Conservation (phyloP, 768 basidiomycete genomes). For the Sistotremastrum suecicum region DNA sequence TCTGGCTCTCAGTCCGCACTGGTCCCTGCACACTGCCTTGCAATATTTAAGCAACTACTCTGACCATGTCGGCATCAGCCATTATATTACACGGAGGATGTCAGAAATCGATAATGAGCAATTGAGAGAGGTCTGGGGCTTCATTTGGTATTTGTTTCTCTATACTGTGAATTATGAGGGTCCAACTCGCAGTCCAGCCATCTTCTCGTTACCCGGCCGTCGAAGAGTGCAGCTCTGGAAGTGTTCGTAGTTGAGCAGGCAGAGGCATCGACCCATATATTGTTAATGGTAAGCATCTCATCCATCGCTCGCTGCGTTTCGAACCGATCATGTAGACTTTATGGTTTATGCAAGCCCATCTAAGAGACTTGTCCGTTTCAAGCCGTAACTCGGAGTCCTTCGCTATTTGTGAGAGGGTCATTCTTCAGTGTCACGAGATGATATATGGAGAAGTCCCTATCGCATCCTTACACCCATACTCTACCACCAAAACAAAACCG, state of each 20-base stretch:
- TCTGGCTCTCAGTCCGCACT: constrained; percentile 82
- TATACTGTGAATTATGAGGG: constrained; percentile 5
- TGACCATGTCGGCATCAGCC: constrained; percentile 84
- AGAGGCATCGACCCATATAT: constrained; percentile 86
- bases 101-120: constrained; percentile 52
- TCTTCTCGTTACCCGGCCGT: constrained; percentile 84
- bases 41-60: constrained; percentile 71
- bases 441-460: constrained; percentile 82
- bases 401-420: constrained; percentile 78
- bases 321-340: constrained; percentile 46
- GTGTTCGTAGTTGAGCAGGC: constrained; percentile 83
- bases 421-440: constrained; percentile 89
- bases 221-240: constrained; percentile 84
- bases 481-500: constrained; percentile 33
- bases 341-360: constrained; percentile 97
- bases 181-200: constrained; percentile 41
- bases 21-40: constrained; percentile 86
- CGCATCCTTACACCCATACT: constrained; percentile 53
- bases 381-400: constrained; percentile 64
- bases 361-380: constrained; percentile 58
- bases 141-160: constrained; percentile 49
- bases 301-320: constrained; percentile 9
- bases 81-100: constrained; percentile 72
- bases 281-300: constrained; percentile 67
- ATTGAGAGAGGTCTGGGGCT: constrained; percentile 78